phyloP scores from a whole-genome alignment of 768 basidiomycete species.

The Imleria badia region DNA sequence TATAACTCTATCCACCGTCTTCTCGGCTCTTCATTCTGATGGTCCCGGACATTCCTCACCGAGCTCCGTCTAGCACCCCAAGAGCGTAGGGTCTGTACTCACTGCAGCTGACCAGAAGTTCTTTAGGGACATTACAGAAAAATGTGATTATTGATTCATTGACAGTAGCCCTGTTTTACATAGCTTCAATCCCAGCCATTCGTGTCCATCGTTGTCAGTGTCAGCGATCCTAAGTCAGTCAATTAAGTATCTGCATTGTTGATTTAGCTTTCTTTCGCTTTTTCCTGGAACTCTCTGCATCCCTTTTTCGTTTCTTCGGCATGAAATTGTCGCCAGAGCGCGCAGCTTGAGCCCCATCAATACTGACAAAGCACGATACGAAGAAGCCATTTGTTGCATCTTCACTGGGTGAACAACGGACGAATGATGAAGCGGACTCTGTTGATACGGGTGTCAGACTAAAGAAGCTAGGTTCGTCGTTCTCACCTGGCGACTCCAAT shows the following conservation, averaged over 20 bases:
- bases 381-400: conserved; percentile 97
- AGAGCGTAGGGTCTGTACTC: conserved; percentile 34
- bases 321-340: conserved; percentile 3
- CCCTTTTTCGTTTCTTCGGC: conserved; percentile 29
- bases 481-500: conserved; percentile 53
- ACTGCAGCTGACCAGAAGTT: conserved; percentile 35
- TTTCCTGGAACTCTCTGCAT: conserved; percentile 16
- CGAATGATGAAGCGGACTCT: conserved; percentile 59
- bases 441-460: background rate
- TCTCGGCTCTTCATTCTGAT: conserved; percentile 19
- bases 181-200: conserved; percentile 16
- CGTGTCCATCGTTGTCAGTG: conserved; percentile 5
- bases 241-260: conserved; percentile 20
- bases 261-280: conserved; percentile 12
- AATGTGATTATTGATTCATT: conserved; percentile 31
- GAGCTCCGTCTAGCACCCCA: conserved; percentile 21
- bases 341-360: background rate
- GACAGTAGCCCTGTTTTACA: conserved; percentile 26
- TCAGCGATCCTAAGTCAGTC: background rate
- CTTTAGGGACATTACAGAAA: conserved; percentile 30
- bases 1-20: conserved; percentile 16
- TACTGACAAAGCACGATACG: conserved; percentile 81
- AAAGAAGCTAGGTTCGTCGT: background rate
- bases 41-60: conserved; percentile 13
- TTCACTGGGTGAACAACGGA: conserved; percentile 77